Evolutionary conservation across 139 green algal species (phyloP), one percentile per base, ranked within the genome.

Genomic region (Monoraphidium neglectum): DNA sequence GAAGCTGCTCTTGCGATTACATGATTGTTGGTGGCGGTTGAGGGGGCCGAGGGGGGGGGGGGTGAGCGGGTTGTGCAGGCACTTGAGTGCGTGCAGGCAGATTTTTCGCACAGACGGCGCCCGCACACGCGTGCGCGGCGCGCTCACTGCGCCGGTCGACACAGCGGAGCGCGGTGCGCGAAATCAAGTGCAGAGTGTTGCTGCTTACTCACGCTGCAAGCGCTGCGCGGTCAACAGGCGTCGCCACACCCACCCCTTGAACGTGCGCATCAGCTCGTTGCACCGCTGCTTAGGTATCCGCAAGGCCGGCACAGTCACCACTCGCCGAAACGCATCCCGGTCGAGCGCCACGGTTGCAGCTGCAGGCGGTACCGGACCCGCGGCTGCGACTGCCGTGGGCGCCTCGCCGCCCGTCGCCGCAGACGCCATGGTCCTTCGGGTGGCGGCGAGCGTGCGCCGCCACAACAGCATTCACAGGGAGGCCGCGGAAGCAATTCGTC

Each of bases 191-290:
- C 23, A 18, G 28, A 28, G 28, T 43, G 28, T 38, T 40, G 36
- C 53, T 24, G 54, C 32, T 64, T 16, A 18, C 10, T 35, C 21
- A 68, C 28, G 2, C 68, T 66, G 38, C 38, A 43, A 21, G 2
- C 37, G 26, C 65, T 68, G 60, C 60, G 18, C 1, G 30, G 28
- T n/a, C 60, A 51, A 51, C 8, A 12, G 43, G 30, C 28, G 21
- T n/a, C 3, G 8, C 15, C 4, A 30, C 4, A 56, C 83, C 40
- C 51, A 87, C 81, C 81, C 82, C 6, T 72, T 43, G 28, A 87
- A 81, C 57, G 68, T 60, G 40, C 72, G 72, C 87, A 95, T 93
- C 23, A 91, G 76, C 5, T 91, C 66, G 10, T 87, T 72, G 68
- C 86, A 92, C 28, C 83, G 38, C 15, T 81, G 69, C 35, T 81